phyloP scores from a whole-genome alignment of 495 filamentous ascomycete genomes.

The Lasiosphaeriaceae sp. region DNA sequence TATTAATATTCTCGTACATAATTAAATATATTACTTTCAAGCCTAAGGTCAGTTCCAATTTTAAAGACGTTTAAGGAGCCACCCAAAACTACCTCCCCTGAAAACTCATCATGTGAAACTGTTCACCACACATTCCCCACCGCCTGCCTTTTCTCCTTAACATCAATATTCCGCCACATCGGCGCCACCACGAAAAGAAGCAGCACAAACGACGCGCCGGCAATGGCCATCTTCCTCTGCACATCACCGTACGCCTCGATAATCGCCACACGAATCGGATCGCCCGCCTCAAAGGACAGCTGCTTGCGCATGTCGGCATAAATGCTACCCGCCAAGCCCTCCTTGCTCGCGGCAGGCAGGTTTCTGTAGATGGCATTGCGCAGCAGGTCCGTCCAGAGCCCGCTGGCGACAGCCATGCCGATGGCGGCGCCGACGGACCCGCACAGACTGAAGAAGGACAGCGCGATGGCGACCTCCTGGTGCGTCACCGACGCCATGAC shows the following conservation, averaged over 20 bases:
- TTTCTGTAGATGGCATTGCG: background rate
- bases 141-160: background rate
- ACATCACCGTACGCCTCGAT: background rate
- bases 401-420: background rate
- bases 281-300: background rate
- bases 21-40: no score
- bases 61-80: background rate
- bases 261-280: background rate
- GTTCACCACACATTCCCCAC: background rate
- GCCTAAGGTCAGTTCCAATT: no score
- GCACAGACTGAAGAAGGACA: background rate
- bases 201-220: background rate
- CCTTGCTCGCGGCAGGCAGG: background rate
- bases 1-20: no score
- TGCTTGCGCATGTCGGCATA: background rate
- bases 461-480: background rate
- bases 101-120: background rate
- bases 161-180: background rate
- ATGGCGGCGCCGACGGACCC: background rate
- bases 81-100: background rate
- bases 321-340: background rate
- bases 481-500: background rate
- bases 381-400: background rate
- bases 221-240: background rate
- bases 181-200: background rate